Base-by-base conservation (phyloP, 2,329 filamentous ascomycete species). In the Talaromyces sp. region DNA sequence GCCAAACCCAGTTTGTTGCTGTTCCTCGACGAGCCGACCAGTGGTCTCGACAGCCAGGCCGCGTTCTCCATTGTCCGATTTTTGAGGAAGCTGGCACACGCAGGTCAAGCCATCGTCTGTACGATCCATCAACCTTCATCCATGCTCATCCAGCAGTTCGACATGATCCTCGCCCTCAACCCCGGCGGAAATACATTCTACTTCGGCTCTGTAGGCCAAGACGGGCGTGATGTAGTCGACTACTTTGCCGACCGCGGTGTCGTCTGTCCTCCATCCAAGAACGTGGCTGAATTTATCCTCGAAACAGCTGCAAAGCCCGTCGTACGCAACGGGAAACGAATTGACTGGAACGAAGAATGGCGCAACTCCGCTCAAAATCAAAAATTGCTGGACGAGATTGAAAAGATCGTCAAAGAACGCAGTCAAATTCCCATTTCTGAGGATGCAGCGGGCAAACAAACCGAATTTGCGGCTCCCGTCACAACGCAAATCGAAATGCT, bases 271-370 rank as follows among this genome's bases (percentile, higher is more conserved):
- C 85, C 87, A 0, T 85, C 76, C 70, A 88, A 87, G 76, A 89
- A 89, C 71, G 83, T 88, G 4, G 87, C 87, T 3, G 87, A 89
- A 68, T 89, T 88, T 74, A 85, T 89, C 35, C 81, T 89, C 4
- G 87, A 89, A 72, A 88, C 87, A 3, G 86, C 86, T 1, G 86
- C 85, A 0, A 87, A 87, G 69, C 82, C 82, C 11, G 77, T 79
- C 11, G 82, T 83, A 63, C 79, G 73, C 45, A 82, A 88, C 57
- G 87, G 86, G 45, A 84, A 80, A 62, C 79, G 77, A 37, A 78
- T 91, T 50, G 83, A 92, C 72, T 93, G 90, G 90, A 89, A 90
- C 72, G 84, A 91, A 41, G 88, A 91, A 72, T 93, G 91, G 90
- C 78, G 80, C 31, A 84, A 84, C 52, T 92, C 88, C 0, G 78